These are phyloP conservation scores for Diaporthe batatas DNA, from an alignment of 2,329 filamentous ascomycete genomes.

Conservation along the genomic window DNA sequence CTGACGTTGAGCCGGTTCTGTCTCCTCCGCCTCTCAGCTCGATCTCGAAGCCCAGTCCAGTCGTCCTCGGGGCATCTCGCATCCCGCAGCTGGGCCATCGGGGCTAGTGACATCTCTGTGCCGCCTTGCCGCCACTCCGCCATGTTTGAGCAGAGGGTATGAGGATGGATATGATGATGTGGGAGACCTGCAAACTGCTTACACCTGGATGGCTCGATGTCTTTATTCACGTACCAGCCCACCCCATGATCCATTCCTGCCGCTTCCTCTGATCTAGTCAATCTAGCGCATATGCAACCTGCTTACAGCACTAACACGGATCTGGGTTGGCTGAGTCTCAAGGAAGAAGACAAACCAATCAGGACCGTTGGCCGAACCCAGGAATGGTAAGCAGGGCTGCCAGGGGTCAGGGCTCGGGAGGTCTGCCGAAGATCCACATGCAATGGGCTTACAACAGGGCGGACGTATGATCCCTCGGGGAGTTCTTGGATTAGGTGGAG, in stretches of 20 bases:
- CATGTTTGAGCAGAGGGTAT: not conserved
- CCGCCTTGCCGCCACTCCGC: not conserved
- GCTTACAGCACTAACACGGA: slow-evolving; percentile 38
- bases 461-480: not conserved
- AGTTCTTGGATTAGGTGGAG: not conserved
- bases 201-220: slow-evolving; percentile 6
- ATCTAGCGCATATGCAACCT: slow-evolving; percentile 22
- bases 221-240: not conserved
- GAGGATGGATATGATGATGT: not conserved
- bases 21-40: slow-evolving; percentile 50
- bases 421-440: slow-evolving; percentile 9
- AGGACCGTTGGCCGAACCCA: not conserved
- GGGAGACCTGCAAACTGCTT: slow-evolving; percentile 8
- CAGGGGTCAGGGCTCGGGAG: not conserved
- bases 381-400: not conserved
- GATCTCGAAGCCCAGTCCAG: slow-evolving; percentile 52
- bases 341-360: not conserved
- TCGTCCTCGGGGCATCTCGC: slow-evolving; percentile 48
- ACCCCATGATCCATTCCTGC: not conserved
- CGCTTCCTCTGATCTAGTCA: slow-evolving; percentile 4
- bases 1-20: slow-evolving; percentile 54
- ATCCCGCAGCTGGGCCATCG: slow-evolving; percentile 27
- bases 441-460: slow-evolving; percentile 11
- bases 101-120: not conserved
- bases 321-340: slow-evolving; percentile 5